Evolutionary conservation across 495 filamentous ascomycete species (phyloP), one percentile per base, ranked within the genome.

Genomic region (Aspergillus kassunensis): DNA sequence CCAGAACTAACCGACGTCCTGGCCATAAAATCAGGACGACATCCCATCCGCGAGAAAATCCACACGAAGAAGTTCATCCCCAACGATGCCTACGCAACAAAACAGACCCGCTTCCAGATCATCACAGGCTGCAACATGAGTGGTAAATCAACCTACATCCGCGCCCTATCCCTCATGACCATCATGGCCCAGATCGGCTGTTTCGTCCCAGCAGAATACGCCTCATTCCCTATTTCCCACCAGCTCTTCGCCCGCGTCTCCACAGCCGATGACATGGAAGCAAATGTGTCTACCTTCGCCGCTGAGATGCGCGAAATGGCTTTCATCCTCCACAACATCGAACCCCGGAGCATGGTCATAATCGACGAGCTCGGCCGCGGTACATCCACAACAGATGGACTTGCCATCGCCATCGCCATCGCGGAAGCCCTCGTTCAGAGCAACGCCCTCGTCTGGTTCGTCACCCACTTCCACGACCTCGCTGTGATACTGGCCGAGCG

Each of bases 81-180:
- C 0, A 98, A 97, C 57, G 90, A 96, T 49, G 88, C 88, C 36
- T 96, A 90, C 59, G 89, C 90, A 29, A 85, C 82, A 16, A 71
- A 84, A 23, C 82, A 88, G 51, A 80, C 78, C 27, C 82, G 92
- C 7, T 91, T 97, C 65, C 90, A 96, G 53, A 88, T 97, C 53
- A 86, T 98, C 61, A 96, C 93, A 6, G 93, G 93, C 34, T 93
- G 90, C 67, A 98, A 98, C 66, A 97, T 97, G 95, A 95, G 90
- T 59, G 93, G 93, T n/a, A 97, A 96, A 63, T 90, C 89, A 53
- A 97, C 92, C 0, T 97, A 95, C 70, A 95, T 97, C 61, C 84
- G 89, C 52, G 86, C 84, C 6, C 74, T 96, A 34, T 90, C 92
- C 15, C 72, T 98, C 9, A 84, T 92, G 65, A 80, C 85, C 23